Evolutionary conservation across 768 basidiomycete species (phyloP), one percentile per base, ranked within the genome.

Genomic region (Lentinus brumalis): DNA sequence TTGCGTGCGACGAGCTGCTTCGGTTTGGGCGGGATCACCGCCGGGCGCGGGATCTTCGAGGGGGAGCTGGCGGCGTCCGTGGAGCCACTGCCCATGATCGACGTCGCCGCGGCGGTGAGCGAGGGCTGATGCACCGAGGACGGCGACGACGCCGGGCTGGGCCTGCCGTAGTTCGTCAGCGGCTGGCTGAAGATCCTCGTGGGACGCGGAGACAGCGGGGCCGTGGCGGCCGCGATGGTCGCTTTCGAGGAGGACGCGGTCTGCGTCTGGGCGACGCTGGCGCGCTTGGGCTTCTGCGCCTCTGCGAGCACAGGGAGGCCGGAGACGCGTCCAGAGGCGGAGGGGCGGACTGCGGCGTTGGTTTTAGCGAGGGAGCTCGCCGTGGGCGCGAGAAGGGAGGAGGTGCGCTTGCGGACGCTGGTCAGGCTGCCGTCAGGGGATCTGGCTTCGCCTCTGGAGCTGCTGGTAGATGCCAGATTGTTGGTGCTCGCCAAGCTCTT

Each of bases 331-430:
- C 64, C 60, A 6, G 63, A 53, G 21, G 38, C 47, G 15, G 57
- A 51, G 4, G 61, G 56, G 26, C 56, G 41, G 5, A 49, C 59
- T 16, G 51, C 57, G 12, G 42, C 56, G 40, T 62, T 75, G 26
- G 70, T 77, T 76, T 86, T 89, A 2, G 90, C 90, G 26, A 91
- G 74, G 1, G 90, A 92, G 66, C 89, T 90, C 1, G 87, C 89
- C 0, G 90, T 92, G 0, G 90, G 90, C 0, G 89, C 89, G 53
- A 88, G 75, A 12, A 92, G 76, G 40, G 84, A 83, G 7, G 75
- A 74, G 0, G 72, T 73, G 39, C 77, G 73, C 55, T 69, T 59
- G 50, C 60, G 61, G 9, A 56, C 14, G 26, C 40, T 50, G 5
- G 50, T 53, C 44, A 46, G 50, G 30, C 49, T 50, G 9, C 39